These are phyloP conservation scores for Enterocytospora artemiae DNA, from an alignment of 371 early-diverging fungal genomes.

Conservation along the genomic window DNA sequence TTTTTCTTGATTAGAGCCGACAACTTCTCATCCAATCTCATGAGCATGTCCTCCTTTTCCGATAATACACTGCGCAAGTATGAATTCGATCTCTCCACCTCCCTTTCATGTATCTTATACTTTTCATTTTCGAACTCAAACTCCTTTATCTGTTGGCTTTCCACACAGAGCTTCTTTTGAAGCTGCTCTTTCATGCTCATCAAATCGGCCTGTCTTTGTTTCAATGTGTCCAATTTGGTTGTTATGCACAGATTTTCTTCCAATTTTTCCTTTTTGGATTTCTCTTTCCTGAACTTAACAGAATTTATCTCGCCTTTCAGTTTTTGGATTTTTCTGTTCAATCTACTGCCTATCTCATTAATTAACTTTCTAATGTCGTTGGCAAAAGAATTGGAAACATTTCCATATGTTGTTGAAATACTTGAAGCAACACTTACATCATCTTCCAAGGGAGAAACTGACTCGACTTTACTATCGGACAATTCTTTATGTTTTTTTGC, in stretches of 20 bases:
- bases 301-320: neutral
- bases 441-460: too few relatives aligned
- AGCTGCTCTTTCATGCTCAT: slow-evolving; percentile 2
- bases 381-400: too few relatives aligned
- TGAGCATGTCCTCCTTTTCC: slow-evolving; percentile 10
- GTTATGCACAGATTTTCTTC: neutral
- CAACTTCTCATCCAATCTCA: slow-evolving; percentile 11
- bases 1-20: slow-evolving; percentile 11
- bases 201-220: neutral
- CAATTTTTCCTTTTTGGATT: neutral
- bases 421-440: too few relatives aligned
- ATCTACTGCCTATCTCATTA: neutral
- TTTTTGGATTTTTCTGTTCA: neutral
- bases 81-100: slow-evolving; percentile 13
- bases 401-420: too few relatives aligned
- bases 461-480: too few relatives aligned
- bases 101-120: slow-evolving; percentile 16
- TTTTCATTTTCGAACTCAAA: slow-evolving; percentile 33
- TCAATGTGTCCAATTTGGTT: neutral
- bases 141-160: slow-evolving; percentile 20
- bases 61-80: neutral
- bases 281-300: neutral
- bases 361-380: neutral
- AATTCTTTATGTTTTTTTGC: too few relatives aligned
- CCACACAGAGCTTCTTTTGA: slow-evolving; percentile 1